Evolutionary conservation across 495 filamentous ascomycete genomes (phyloP).

Genomic region (Neurospora africana): DNA sequence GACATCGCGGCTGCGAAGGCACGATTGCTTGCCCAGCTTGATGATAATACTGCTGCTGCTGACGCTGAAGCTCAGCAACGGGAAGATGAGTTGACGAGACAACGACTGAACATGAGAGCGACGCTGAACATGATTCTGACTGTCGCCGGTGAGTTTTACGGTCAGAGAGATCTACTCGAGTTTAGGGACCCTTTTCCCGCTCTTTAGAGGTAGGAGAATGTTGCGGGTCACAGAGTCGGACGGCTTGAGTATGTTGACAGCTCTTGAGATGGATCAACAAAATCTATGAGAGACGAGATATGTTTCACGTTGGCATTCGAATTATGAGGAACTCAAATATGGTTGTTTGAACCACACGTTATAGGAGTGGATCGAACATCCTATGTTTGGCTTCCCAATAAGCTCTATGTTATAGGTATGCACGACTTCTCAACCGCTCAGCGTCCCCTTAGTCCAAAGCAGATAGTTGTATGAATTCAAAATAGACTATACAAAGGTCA

Average conservation of each 20-base stretch:
- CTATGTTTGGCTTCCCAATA: background rate
- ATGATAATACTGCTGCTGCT: constrained; percentile 1
- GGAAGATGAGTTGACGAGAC: constrained; percentile 1
- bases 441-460: background rate
- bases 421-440: background rate
- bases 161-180: constrained; percentile 77
- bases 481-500: background rate
- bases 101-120: constrained; percentile 36
- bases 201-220: constrained; percentile 6
- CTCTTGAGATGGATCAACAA: background rate
- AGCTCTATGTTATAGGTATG: background rate
- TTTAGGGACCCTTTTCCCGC: constrained; percentile 46
- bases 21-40: constrained; percentile 42
- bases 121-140: constrained; percentile 89
- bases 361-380: background rate
- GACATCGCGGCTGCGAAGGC: constrained; percentile 50
- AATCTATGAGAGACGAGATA: background rate
- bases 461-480: background rate
- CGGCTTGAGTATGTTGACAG: background rate
- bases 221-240: background rate
- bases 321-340: background rate
- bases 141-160: constrained; percentile 79
- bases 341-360: background rate
- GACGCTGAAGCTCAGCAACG: background rate
- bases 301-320: background rate